These are phyloP conservation scores for Penicillium subrubescens DNA, from an alignment of 495 filamentous ascomycete species.

Conservation along the genomic window DNA sequence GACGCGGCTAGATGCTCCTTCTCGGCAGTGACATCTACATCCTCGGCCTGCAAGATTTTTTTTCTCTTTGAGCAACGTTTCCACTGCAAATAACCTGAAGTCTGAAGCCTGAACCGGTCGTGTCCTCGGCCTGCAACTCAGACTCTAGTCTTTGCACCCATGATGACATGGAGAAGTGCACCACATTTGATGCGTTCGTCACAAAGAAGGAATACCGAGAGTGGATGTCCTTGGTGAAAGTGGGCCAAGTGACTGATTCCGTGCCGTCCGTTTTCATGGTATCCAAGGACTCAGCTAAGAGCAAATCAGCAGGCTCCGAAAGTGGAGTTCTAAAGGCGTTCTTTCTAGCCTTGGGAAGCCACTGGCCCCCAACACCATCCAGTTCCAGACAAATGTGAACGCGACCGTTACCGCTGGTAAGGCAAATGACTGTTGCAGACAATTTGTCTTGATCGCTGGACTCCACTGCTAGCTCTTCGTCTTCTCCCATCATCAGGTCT, in stretches of 20 bases:
- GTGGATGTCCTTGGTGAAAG: slow-evolving; percentile 70
- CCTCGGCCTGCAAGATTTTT: slow-evolving; percentile 56
- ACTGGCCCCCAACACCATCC: slow-evolving; percentile 79
- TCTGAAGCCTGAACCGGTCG: slow-evolving; percentile 70
- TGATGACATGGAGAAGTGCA: slow-evolving; percentile 66
- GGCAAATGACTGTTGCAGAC: slow-evolving; percentile 72
- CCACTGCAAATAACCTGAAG: slow-evolving; percentile 69
- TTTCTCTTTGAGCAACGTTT: slow-evolving; percentile 60
- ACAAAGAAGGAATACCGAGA: slow-evolving; percentile 80
- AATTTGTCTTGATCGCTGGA: slow-evolving; percentile 63
- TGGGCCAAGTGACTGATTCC: slow-evolving; percentile 60
- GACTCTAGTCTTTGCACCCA: slow-evolving; percentile 78
- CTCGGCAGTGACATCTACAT: slow-evolving; percentile 33
- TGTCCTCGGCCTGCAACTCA: slow-evolving; percentile 67
- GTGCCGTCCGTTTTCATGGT: slow-evolving; percentile 56
- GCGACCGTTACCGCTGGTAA: slow-evolving; percentile 71
- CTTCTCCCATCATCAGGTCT: slow-evolving; percentile 55
- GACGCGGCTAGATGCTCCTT: slow-evolving; percentile 56
- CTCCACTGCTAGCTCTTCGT: slow-evolving; percentile 50
- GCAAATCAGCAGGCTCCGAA: slow-evolving; percentile 45
- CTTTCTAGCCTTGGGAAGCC: slow-evolving; percentile 68
- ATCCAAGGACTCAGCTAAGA: slow-evolving; percentile 60
- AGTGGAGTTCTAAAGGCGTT: slow-evolving; percentile 43
- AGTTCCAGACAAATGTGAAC: slow-evolving; percentile 79
- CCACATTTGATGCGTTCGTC: slow-evolving; percentile 70